phyloP scores from a whole-genome alignment of 2,329 filamentous ascomycete species.

The Fusarium subtropicale region DNA sequence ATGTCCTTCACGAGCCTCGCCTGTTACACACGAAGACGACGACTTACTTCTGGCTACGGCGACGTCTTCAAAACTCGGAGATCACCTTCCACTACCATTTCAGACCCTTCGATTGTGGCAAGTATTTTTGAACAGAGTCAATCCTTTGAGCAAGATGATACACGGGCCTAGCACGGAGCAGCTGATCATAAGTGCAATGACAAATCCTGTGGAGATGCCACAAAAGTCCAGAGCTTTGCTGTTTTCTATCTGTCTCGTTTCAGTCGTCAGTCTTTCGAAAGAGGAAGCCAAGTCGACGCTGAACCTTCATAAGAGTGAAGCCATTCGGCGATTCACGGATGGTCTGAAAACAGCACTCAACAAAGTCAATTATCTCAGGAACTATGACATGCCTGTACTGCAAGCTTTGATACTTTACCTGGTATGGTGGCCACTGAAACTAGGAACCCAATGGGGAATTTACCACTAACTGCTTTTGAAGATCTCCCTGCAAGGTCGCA shows the following conservation, averaged over 20 bases:
- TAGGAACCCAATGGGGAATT: fast-evolving
- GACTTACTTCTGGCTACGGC: not conserved
- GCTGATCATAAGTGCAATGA: conserved; percentile 7
- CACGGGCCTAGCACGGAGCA: conserved; percentile 18
- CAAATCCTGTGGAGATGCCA: not conserved
- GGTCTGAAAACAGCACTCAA: conserved; percentile 9
- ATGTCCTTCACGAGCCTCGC: not conserved
- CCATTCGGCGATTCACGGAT: conserved; percentile 6
- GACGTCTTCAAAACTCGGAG: not conserved
- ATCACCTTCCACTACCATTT: not conserved
- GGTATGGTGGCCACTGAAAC: not conserved
- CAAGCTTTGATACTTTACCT: conserved; percentile 8
- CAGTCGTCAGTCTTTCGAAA: not conserved
- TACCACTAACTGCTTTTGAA: not conserved
- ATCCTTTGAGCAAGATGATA: conserved; percentile 7
- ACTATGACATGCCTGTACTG: conserved; percentile 4
- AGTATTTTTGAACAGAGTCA: conserved; percentile 17
- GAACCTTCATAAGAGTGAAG: conserved; percentile 1
- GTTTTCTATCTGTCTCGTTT: conserved; percentile 6
- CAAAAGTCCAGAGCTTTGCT: not conserved
- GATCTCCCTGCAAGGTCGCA: conserved; percentile 7
- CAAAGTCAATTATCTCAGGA: conserved; percentile 10
- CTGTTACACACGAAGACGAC: conserved; percentile 1
- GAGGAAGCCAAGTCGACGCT: not conserved
- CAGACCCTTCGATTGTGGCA: conserved; percentile 16